Conservation (phyloP, 352 stramenopile genomes). For the Pythium guiyangense region DNA sequence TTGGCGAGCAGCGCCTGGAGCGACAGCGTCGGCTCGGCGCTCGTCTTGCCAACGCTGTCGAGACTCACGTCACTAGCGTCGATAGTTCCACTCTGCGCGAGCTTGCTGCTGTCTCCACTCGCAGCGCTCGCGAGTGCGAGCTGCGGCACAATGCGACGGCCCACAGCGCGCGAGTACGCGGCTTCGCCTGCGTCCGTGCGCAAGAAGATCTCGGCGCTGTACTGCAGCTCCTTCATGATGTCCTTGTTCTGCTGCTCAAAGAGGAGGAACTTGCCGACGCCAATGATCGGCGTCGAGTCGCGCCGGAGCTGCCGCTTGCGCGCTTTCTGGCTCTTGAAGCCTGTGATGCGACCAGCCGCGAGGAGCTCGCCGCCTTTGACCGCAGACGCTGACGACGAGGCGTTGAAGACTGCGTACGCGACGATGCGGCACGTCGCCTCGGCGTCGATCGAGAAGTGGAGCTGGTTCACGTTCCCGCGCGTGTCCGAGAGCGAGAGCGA, state of each 20-base stretch:
- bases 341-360: slow-evolving; percentile 16
- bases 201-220: slow-evolving; percentile 80
- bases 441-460: slow-evolving; percentile 81
- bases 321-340: slow-evolving; percentile 52
- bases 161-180: slow-evolving; percentile 71
- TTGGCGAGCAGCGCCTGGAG: slow-evolving; percentile 3
- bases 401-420: slow-evolving; percentile 71
- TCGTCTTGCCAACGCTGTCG: not conserved
- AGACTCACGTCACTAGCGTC: not conserved
- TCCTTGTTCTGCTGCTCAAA: slow-evolving; percentile 90
- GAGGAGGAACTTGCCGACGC: slow-evolving; percentile 78
- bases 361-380: slow-evolving; percentile 11
- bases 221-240: slow-evolving; percentile 88
- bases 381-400: slow-evolving; percentile 23
- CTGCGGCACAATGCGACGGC: slow-evolving; percentile 45
- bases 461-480: slow-evolving; percentile 40
- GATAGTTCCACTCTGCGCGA: not conserved
- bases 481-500: slow-evolving; percentile 18
- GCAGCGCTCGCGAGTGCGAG: slow-evolving; percentile 14
- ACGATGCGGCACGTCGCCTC: slow-evolving; percentile 81
- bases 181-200: slow-evolving; percentile 59
- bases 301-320: slow-evolving; percentile 69
- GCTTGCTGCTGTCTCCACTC: not conserved
- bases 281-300: slow-evolving; percentile 62
- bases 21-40: slow-evolving; percentile 1